Conservation (phyloP, 371 early-diverging fungal genomes). For the Mortierella sp. region DNA sequence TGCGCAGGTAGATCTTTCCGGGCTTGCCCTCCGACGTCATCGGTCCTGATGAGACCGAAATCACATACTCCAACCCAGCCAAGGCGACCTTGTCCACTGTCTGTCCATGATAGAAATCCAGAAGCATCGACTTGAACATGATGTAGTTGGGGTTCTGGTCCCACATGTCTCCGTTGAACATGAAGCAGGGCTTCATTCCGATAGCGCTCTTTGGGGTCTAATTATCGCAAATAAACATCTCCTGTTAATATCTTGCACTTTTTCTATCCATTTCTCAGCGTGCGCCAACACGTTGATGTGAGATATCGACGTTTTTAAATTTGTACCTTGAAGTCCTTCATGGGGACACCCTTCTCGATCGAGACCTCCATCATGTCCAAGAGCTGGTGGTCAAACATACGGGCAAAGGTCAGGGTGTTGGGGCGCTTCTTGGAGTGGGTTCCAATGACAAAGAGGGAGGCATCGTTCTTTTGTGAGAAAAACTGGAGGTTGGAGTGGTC, state of each 20-base stretch:
- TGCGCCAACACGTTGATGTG: background rate
- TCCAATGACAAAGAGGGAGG: slow-evolving; percentile 90
- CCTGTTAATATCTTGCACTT: background rate
- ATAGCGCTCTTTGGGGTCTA: slow-evolving; percentile 82
- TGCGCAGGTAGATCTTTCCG: slow-evolving; percentile 80
- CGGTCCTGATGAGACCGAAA: slow-evolving; percentile 86
- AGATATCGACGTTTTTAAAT: background rate
- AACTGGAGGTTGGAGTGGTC: slow-evolving; percentile 93
- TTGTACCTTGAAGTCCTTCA: slow-evolving; percentile 81
- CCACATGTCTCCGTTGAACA: slow-evolving; percentile 93
- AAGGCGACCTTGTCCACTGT: slow-evolving; percentile 78
- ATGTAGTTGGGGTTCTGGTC: slow-evolving; percentile 77
- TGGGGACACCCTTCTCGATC: slow-evolving; percentile 73
- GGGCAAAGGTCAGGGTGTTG: slow-evolving; percentile 89
- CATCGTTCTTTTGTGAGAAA: slow-evolving; percentile 94
- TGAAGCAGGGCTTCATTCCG: slow-evolving; percentile 90
- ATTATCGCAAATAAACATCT: slow-evolving; percentile 1
- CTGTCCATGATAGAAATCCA: slow-evolving; percentile 95
- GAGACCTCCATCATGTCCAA: slow-evolving; percentile 97
- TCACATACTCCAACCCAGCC: slow-evolving; percentile 91
- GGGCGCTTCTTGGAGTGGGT: slow-evolving; percentile 97
- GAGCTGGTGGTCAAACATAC: slow-evolving; percentile 93
- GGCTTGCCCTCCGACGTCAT: slow-evolving; percentile 61
- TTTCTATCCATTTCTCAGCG: background rate
- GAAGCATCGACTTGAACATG: slow-evolving; percentile 83